phyloP scores from a whole-genome alignment of 495 filamentous ascomycete species.

The Lichenothelia convexa region DNA sequence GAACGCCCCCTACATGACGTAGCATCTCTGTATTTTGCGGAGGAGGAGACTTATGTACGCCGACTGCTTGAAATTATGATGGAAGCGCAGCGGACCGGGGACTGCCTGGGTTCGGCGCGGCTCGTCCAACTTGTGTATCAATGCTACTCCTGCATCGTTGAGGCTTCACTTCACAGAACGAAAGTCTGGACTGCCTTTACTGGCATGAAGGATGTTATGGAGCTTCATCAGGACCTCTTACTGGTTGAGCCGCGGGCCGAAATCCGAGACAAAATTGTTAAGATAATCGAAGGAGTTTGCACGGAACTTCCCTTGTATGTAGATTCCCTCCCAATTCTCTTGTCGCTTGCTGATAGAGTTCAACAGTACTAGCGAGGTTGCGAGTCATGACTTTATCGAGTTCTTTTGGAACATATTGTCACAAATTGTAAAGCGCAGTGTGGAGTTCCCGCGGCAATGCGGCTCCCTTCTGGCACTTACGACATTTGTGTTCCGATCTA shows the following conservation, averaged over 20 bases:
- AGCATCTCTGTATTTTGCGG: not conserved
- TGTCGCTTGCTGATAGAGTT: too few relatives aligned
- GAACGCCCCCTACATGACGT: not conserved
- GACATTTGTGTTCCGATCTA: too few relatives aligned
- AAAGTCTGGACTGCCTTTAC: not conserved
- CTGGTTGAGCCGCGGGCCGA: not conserved
- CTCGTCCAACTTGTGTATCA: not conserved
- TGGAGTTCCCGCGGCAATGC: too few relatives aligned
- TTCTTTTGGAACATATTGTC: too few relatives aligned
- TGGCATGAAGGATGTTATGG: constrained; percentile 1
- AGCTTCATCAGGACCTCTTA: constrained; percentile 1
- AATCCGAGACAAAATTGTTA: constrained; percentile 22
- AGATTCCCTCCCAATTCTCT: too few relatives aligned
- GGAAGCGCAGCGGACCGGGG: not conserved
- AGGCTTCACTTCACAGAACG: not conserved
- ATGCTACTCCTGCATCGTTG: not conserved
- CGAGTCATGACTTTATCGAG: too few relatives aligned
- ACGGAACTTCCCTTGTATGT: not conserved
- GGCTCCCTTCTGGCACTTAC: too few relatives aligned
- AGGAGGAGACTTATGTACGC: not conserved
- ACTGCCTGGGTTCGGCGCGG: not conserved
- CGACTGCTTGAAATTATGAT: not conserved
- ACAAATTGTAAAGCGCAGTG: too few relatives aligned
- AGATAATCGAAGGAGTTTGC: constrained; percentile 20
- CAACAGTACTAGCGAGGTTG: too few relatives aligned